A percentile compares a stretch with the other conserved stretches of the same genome.
Conservation (phyloP, 129 eudicot species). For the Flaveria ramosissima region DNA sequence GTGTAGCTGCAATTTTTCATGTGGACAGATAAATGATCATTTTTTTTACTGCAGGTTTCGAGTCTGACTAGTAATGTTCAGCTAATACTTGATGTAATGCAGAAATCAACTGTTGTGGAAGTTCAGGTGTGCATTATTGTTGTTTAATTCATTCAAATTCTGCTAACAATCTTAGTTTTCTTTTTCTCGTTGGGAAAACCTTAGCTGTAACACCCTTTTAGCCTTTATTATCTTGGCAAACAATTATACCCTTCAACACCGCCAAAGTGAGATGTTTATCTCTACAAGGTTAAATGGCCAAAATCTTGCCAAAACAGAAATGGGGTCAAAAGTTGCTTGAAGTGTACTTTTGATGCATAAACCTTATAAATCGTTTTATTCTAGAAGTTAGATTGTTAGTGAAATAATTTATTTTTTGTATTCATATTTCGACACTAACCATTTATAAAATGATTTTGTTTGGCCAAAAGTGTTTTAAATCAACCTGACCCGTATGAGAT, state of each 20-base stretch:
- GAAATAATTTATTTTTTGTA: background rate
- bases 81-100: slow-evolving; percentile 52
- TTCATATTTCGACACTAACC: background rate
- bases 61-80: slow-evolving; percentile 48
- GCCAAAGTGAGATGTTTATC: background rate
- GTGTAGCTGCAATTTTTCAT: background rate
- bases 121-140: slow-evolving; percentile 47
- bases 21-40: background rate
- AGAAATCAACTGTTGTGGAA: slow-evolving; percentile 54
- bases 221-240: background rate
- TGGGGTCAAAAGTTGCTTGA: background rate
- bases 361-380: background rate
- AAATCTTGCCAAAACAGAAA: background rate
- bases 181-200: background rate
- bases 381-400: background rate
- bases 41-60: slow-evolving; percentile 44
- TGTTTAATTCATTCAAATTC: slow-evolving; percentile 11
- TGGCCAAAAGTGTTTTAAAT: background rate
- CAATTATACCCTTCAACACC: background rate
- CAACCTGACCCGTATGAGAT: background rate
- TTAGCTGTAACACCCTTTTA: background rate
- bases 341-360: background rate
- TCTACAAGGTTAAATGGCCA: too few species aligned
- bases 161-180: background rate
- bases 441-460: background rate